Evolutionary conservation across 1,284 basidiomycete species (phyloP), one percentile per base, ranked within the genome.

Genomic region (Irpex rosettiformis): DNA sequence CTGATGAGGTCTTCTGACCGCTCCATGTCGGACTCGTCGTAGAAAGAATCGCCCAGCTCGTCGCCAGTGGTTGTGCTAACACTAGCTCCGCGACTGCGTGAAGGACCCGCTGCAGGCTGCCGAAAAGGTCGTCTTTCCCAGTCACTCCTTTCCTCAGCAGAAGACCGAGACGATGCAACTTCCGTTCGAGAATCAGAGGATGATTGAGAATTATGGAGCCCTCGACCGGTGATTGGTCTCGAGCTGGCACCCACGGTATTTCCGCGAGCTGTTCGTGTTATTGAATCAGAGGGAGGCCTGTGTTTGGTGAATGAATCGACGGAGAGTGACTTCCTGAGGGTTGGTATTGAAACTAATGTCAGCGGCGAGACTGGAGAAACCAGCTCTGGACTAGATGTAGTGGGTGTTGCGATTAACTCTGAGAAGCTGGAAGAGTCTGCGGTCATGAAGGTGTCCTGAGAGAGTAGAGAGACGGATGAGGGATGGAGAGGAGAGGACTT

Each of bases 281-380:
- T 59, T 28, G 70, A 61, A 59, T 71, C 66, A 53, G 74, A 62
- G 42, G 71, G 75, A 59, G 74, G 79, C 60, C 73, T 76, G 66
- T 78, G 75, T 48, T 73, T 74, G 52, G 82, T 79, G 69, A 90
- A 86, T 7, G 89, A 91, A 70, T 91, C 89, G 60, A 85, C 86
- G 24, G 89, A 91, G 61, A 88, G 72, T 24, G 88, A 88, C 73
- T 90, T 90, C 64, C 85, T 79, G 55, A 89, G 78, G 61, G 67
- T 73, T 56, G 75, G 72, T 25, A 77, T 68, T 25, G 64, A 71
- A 58, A 60, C 64, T 48, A 70, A 58, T 10, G 65, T 58, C 29
- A 64, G 62, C 48, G 64, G 55, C 16, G 64, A 60, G 24, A 62
- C 61, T 22, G 67, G 61, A 48, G 67, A 65, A 45, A 64, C 59